phyloP scores from a whole-genome alignment of 2,329 filamentous ascomycete genomes.

The Truncatella angustata region DNA sequence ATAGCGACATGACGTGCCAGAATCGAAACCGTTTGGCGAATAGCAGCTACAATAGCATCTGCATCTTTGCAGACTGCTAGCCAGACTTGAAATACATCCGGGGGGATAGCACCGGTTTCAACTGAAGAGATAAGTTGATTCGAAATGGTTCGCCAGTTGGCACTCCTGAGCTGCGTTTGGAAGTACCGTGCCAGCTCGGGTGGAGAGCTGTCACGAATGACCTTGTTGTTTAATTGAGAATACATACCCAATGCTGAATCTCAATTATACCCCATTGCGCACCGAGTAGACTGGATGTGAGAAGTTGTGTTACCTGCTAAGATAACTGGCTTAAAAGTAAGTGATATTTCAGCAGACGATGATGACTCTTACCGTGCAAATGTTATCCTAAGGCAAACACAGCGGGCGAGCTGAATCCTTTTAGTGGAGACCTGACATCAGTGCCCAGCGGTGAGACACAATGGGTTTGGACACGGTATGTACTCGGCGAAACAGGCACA shows the following conservation, averaged over 20 bases:
- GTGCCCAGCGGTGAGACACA: too few species aligned
- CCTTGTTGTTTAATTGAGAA: conserved; percentile 1
- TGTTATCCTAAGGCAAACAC: not conserved
- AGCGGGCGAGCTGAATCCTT: not conserved
- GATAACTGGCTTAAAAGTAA: not conserved
- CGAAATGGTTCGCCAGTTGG: conserved; percentile 3
- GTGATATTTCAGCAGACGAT: not conserved
- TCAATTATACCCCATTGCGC: too few species aligned
- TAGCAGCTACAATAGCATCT: conserved; percentile 10
- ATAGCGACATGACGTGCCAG: conserved; percentile 15
- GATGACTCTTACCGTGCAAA: not conserved
- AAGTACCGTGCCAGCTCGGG: conserved; percentile 3
- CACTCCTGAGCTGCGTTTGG: not conserved
- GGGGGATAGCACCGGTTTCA: conserved; percentile 11
- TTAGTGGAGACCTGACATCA: not conserved
- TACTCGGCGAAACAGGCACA: too few species aligned
- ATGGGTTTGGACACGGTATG: too few species aligned
- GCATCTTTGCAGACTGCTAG: conserved; percentile 15
- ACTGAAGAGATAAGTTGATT: conserved; percentile 11
- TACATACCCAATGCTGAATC: not conserved
- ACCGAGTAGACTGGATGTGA: too few species aligned
- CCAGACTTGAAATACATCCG: conserved; percentile 16
- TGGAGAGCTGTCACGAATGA: not conserved
- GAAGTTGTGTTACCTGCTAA: too few species aligned
- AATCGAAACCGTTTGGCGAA: conserved; percentile 12